A percentile compares a stretch with the other conserved stretches of the same genome.
These are phyloP conservation scores for Sporothrix inflata DNA, from an alignment of 2,329 filamentous ascomycete genomes.

Conservation along the genomic window DNA sequence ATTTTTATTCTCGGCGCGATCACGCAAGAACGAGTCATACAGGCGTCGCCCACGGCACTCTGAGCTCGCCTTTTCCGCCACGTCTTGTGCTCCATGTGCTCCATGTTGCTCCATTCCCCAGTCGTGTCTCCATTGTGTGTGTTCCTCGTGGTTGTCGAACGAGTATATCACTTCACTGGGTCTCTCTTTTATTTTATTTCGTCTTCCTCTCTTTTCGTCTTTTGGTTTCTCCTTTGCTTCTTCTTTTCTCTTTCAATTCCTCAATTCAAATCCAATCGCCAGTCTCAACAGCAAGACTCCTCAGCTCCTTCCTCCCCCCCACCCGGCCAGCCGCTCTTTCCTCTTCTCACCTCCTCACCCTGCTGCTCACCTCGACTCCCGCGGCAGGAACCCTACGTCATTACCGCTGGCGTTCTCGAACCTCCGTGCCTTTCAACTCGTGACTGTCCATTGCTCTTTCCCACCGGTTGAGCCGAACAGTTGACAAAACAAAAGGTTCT, in stretches of 20 bases:
- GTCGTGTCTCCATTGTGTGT: neutral
- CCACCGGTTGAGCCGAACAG: conserved; percentile 1
- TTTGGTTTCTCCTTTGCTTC: neutral
- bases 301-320: neutral
- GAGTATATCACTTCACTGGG: conserved; percentile 17
- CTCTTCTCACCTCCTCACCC: neutral
- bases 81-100: neutral
- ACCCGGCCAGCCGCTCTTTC: conserved; percentile 4
- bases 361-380: neutral
- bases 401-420: neutral
- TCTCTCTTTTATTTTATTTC: conserved; percentile 3
- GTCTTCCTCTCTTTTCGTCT: neutral
- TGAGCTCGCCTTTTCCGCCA: conserved; percentile 25
- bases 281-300: neutral
- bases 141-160: neutral
- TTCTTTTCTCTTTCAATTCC: neutral
- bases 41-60: conserved; percentile 13
- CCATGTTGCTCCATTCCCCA: neutral
- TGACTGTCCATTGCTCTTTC: neutral
- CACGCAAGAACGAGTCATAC: conserved; percentile 31
- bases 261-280: neutral
- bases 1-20: conserved; percentile 16
- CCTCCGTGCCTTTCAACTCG: conserved; percentile 8
- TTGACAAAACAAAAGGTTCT: neutral
- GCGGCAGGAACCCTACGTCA: conserved; percentile 17